phyloP scores from a whole-genome alignment of 75 land plant species.

The Selaginella moellendorffii region DNA sequence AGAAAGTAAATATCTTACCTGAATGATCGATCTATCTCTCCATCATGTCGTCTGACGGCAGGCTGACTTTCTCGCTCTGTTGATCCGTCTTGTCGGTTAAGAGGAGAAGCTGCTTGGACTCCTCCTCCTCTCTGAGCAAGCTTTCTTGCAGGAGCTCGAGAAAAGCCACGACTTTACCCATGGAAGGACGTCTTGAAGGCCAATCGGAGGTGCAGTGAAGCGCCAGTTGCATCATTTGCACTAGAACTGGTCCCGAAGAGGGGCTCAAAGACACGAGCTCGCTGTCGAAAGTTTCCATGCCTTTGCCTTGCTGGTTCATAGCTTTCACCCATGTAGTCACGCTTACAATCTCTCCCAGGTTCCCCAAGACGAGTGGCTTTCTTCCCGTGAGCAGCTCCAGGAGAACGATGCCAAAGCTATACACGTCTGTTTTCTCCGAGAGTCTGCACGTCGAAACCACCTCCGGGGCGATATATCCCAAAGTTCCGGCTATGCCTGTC shows the following conservation, averaged over 20 bases:
- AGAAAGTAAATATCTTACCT: too few species aligned
- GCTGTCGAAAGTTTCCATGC: neutral
- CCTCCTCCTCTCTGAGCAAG: neutral
- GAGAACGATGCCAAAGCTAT: slow-evolving; percentile 1
- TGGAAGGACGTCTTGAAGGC: neutral
- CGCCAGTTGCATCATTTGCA: neutral
- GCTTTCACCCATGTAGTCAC: slow-evolving; percentile 5
- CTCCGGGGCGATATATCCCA: slow-evolving; percentile 11
- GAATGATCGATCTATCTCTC: too few species aligned
- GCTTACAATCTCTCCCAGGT: neutral
- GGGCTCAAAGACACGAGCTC: neutral
- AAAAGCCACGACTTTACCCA: neutral
- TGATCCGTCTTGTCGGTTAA: too few species aligned
- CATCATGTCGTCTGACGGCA: too few species aligned
- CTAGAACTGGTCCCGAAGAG: neutral
- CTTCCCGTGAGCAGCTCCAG: slow-evolving; percentile 7
- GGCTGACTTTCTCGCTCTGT: too few species aligned
- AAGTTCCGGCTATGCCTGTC: neutral
- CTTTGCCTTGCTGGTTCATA: neutral
- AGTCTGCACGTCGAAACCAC: slow-evolving; percentile 4
- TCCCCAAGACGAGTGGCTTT: neutral
- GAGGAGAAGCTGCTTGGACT: neutral
- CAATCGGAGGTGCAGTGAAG: neutral
- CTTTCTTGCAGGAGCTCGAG: neutral
- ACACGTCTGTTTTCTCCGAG: slow-evolving; percentile 4